phyloP scores from a whole-genome alignment of 2,329 filamentous ascomycete species.

The Nannizzia gypsea region DNA sequence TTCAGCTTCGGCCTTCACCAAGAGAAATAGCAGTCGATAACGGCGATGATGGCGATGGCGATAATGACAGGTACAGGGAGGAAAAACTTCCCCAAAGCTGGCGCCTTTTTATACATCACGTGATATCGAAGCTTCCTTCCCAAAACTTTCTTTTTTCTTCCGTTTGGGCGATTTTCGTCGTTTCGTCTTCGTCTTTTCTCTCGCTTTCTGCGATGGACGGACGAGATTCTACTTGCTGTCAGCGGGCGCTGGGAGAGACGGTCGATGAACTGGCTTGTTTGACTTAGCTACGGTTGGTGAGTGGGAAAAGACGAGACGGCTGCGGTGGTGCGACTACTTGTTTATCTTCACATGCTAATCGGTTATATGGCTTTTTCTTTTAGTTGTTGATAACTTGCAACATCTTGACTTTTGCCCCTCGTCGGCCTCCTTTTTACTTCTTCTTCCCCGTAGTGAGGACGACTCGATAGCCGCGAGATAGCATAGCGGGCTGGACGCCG shows the following conservation, averaged over 20 bases:
- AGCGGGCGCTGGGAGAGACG: neutral
- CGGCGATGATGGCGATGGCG: too few relatives aligned
- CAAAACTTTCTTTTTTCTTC: neutral
- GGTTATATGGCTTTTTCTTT: neutral
- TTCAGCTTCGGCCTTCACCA: too few relatives aligned
- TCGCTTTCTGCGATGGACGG: too few relatives aligned
- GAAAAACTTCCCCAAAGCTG: neutral
- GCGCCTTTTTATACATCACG: neutral
- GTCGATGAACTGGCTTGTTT: neutral
- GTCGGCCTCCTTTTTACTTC: neutral
- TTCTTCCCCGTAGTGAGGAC: neutral
- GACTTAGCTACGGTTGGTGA: neutral
- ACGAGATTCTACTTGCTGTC: too few relatives aligned
- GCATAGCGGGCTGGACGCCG: neutral
- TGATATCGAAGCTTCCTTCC: neutral
- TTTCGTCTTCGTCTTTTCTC: neutral
- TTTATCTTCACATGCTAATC: neutral
- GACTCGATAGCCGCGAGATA: neutral
- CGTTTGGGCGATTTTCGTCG: neutral
- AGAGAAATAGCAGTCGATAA: too few relatives aligned
- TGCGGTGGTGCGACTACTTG: neutral
- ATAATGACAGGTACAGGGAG: too few relatives aligned
- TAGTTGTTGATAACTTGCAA: neutral
- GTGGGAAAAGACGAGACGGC: neutral
- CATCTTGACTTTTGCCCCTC: neutral